Evolutionary conservation across 768 basidiomycete species (phyloP).

Genomic region (Tricholomella constricta): DNA sequence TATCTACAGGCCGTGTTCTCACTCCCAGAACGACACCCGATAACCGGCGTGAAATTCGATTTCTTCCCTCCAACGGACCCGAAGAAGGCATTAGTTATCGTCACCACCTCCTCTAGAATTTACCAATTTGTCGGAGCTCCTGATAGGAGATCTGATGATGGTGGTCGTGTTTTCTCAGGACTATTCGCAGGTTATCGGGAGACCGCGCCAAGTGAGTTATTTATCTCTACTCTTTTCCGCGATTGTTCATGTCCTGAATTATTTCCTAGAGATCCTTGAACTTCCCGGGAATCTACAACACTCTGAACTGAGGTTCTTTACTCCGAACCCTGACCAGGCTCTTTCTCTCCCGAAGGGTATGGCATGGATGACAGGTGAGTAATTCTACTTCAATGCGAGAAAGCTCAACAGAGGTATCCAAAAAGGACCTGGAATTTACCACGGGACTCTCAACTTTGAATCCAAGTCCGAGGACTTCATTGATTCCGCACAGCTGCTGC

Average conservation of each 20-base stretch:
- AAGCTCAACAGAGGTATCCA: constrained; percentile 2
- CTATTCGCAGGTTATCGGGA: constrained; percentile 79
- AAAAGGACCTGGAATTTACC: constrained; percentile 87
- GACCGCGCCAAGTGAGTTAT: constrained; percentile 67
- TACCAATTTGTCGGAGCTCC: constrained; percentile 84
- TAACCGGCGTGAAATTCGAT: constrained; percentile 86
- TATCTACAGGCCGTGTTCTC: constrained; percentile 74
- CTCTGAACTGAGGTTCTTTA: constrained; percentile 83
- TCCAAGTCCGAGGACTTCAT: constrained; percentile 72
- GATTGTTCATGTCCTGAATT: neutral
- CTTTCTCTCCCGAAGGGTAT: constrained; percentile 70
- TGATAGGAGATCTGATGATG: constrained; percentile 72
- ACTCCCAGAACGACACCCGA: constrained; percentile 76
- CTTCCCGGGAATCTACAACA: constrained; percentile 75
- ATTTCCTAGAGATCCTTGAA: constrained; percentile 77
- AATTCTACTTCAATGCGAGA: neutral
- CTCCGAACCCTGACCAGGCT: constrained; percentile 68
- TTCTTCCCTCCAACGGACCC: constrained; percentile 67
- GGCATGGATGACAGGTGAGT: constrained; percentile 91
- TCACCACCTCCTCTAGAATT: constrained; percentile 84
- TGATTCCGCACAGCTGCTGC: constrained; percentile 76
- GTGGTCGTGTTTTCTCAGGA: constrained; percentile 69
- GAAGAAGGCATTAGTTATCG: constrained; percentile 68
- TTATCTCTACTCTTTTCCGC: constrained; percentile 5
- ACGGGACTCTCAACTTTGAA: constrained; percentile 75